Percentiles rank a stretch among this genome's conserved stretches.
phyloP scores from a whole-genome alignment of 2,329 filamentous ascomycete species.

The Fusarium penzigii region DNA sequence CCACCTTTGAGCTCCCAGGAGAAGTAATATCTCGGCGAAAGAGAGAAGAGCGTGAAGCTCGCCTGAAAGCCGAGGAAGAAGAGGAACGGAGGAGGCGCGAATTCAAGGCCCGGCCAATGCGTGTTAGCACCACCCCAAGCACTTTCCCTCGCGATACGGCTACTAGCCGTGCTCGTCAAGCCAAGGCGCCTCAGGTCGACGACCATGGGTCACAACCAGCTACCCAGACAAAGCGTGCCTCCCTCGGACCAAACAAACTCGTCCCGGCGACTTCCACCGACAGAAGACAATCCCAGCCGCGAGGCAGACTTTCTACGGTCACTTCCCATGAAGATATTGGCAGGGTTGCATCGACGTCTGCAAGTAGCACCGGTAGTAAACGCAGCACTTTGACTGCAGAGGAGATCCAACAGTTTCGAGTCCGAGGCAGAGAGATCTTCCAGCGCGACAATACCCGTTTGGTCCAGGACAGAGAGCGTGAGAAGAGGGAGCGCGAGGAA shows the following conservation, averaged over 20 bases:
- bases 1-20: conserved; percentile 64
- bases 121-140: conserved; percentile 43
- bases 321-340: conserved; percentile 29
- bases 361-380: conserved; percentile 44
- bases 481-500: conserved; percentile 55
- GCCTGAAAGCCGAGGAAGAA: conserved; percentile 58
- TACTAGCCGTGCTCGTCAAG: conserved; percentile 58
- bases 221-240: conserved; percentile 27
- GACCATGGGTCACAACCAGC: conserved; percentile 15
- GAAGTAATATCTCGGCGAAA: conserved; percentile 60
- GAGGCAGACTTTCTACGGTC: conserved; percentile 31
- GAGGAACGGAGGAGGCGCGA: conserved; percentile 61
- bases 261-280: conserved; percentile 1
- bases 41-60: conserved; percentile 56
- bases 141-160: conserved; percentile 56
- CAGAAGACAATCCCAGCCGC: conserved; percentile 17
- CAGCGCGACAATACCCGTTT: conserved; percentile 50
- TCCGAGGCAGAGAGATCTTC: conserved; percentile 56
- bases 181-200: conserved; percentile 38
- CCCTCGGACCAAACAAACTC: conserved; percentile 16
- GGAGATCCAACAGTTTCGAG: conserved; percentile 51
- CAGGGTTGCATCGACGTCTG: conserved; percentile 48
- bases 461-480: conserved; percentile 50
- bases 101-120: conserved; percentile 63
- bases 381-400: conserved; percentile 52